A percentile compares a stretch with the other conserved stretches of the same genome.
Conservation (phyloP, 1,284 basidiomycete genomes). For the Boletellus dicymbophilus region DNA sequence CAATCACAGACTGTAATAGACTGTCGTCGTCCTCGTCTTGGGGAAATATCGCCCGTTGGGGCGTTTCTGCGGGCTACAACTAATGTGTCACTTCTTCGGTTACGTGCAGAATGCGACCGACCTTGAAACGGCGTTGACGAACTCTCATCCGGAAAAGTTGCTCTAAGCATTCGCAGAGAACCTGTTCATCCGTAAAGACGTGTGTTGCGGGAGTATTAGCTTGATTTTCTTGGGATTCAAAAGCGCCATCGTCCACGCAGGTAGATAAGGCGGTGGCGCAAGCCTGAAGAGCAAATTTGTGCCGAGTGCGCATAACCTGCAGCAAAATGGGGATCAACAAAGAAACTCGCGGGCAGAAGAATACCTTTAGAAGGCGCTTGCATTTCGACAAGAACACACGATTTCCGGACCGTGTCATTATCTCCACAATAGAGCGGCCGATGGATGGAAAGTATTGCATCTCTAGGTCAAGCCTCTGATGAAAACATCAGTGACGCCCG, state of each 20-base stretch:
- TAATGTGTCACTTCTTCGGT: conserved; percentile 1
- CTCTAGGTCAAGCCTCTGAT: conserved; percentile 62
- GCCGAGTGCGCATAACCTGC: conserved; percentile 24
- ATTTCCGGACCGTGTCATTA: conserved; percentile 55
- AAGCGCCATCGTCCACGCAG: conserved; percentile 6
- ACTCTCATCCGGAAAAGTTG: conserved; percentile 45
- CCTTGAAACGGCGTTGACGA: conserved; percentile 53
- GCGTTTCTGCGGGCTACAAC: conserved; percentile 16
- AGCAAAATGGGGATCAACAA: conserved; percentile 18
- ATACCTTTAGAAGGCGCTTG: conserved; percentile 52
- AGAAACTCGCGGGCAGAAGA: conserved; percentile 8
- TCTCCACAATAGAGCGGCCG: conserved; percentile 48
- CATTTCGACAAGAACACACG: conserved; percentile 45
- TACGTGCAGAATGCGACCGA: conserved; percentile 25
- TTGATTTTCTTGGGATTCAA: conserved; percentile 14
- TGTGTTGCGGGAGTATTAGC: conserved; percentile 12
- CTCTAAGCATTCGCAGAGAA: conserved; percentile 49
- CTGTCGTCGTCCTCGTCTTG: conserved; percentile 24
- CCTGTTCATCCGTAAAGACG: conserved; percentile 36
- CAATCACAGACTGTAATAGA: conserved; percentile 16
- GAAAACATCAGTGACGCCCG: background rate
- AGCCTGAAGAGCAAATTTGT: conserved; percentile 20
- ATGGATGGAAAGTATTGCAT: conserved; percentile 49
- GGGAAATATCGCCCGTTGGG: conserved; percentile 4
- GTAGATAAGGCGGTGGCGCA: conserved; percentile 20